These are phyloP conservation scores for Salvia miltiorrhiza DNA, from an alignment of 257 asterid genomes.

Conservation along the genomic window DNA sequence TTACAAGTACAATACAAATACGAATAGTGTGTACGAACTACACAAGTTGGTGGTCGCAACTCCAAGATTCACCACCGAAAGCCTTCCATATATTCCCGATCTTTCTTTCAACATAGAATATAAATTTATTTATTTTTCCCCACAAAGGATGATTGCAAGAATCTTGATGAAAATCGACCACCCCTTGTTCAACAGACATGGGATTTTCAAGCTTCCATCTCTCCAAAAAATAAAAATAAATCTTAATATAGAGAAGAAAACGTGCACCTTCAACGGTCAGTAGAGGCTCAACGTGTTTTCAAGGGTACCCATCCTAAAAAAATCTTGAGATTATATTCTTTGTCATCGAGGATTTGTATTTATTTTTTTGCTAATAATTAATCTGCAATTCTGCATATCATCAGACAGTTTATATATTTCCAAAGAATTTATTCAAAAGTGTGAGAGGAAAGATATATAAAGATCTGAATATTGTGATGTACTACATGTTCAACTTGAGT, in stretches of 20 bases:
- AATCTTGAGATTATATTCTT: neutral
- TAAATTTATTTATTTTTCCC: neutral
- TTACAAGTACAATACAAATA: no score
- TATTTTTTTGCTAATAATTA: neutral
- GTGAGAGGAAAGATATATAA: neutral
- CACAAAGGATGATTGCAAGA: slow-evolving; percentile 16
- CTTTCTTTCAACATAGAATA: slow-evolving; percentile 23
- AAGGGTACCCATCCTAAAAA: slow-evolving; percentile 1
- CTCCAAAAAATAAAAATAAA: no score
- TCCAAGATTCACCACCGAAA: slow-evolving; percentile 47
- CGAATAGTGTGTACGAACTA: neutral
- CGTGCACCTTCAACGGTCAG: slow-evolving; percentile 16
- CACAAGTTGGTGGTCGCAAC: slow-evolving; percentile 36
- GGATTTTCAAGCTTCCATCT: neutral
- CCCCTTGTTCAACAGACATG: neutral
- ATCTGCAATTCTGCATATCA: slow-evolving; percentile 18
- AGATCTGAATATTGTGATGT: neutral
- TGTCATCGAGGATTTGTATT: neutral
- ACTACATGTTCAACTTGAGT: slow-evolving; percentile 30
- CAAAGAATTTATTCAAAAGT: slow-evolving; percentile 27
- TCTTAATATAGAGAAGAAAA: neutral
- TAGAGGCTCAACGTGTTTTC: slow-evolving; percentile 18
- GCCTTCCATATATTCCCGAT: slow-evolving; percentile 31
- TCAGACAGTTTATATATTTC: slow-evolving; percentile 10
- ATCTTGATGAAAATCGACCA: slow-evolving; percentile 22